These are phyloP conservation scores for Theileria parva DNA, from an alignment of 169 alveolate species.

Conservation along the genomic window DNA sequence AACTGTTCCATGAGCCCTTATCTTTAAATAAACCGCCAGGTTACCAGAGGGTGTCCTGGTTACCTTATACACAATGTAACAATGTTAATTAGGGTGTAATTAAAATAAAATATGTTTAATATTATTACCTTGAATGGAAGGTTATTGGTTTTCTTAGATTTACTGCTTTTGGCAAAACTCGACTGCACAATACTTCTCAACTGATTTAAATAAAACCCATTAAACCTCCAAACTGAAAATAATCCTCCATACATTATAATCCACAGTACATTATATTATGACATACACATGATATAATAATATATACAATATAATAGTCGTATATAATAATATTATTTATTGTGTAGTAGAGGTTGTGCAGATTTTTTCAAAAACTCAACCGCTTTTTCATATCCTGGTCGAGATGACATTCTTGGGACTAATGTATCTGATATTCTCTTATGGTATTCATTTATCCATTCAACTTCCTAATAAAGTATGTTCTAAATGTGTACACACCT, in stretches of 20 bases:
- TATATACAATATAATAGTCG: neutral
- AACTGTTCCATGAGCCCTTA: constrained; percentile 81
- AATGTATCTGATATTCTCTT: constrained; percentile 45
- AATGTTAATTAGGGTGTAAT: neutral
- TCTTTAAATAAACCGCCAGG: constrained; percentile 81
- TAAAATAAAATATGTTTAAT: neutral
- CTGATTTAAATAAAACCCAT: neutral
- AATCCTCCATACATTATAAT: neutral
- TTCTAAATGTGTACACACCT: constrained; percentile 11
- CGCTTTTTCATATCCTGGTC: constrained; percentile 50
- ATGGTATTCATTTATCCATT: constrained; percentile 66
- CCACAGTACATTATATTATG: neutral
- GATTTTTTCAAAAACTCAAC: constrained; percentile 33
- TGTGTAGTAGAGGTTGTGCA: constrained; percentile 39
- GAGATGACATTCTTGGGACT: constrained; percentile 39
- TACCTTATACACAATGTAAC: constrained; percentile 60
- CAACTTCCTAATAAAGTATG: constrained; percentile 23
- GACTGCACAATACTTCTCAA: constrained; percentile 71
- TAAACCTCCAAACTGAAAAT: constrained; percentile 8
- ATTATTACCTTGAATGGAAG: constrained; percentile 72
- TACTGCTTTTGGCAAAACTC: constrained; percentile 68
- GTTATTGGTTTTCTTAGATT: constrained; percentile 40
- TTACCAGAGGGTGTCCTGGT: constrained; percentile 84
- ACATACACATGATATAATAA: neutral
- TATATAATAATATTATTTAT: neutral